These are phyloP conservation scores for Neocallimastix lanati DNA, from an alignment of 192 early-diverging fungal genomes.

Conservation along the genomic window DNA sequence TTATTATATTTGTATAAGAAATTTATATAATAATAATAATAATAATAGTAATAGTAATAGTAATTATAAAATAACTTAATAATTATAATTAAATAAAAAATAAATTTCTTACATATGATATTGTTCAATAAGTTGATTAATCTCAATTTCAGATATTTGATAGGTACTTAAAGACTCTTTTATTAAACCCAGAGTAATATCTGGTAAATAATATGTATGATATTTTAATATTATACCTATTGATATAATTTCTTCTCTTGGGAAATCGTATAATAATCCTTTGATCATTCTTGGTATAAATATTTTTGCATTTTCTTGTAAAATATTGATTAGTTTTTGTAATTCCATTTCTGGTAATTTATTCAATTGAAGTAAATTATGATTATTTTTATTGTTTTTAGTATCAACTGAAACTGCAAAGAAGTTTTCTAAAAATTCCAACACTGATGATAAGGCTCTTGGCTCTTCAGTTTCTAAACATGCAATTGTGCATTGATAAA, in stretches of 20 bases:
- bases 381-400: background rate
- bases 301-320: background rate
- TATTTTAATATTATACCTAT: background rate
- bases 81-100: no score
- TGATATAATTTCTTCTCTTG: background rate
- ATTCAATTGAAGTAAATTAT: background rate
- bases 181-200: background rate
- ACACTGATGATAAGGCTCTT: background rate
- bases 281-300: background rate
- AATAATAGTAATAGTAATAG: no score
- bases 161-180: background rate
- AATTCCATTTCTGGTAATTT: background rate
- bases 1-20: no score
- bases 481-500: conserved; percentile 43
- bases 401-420: background rate
- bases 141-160: background rate
- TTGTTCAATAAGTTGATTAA: background rate
- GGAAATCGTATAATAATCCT: background rate
- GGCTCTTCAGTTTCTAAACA: conserved; percentile 18
- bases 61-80: no score
- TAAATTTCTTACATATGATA: background rate
- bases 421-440: background rate
- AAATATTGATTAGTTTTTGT: background rate
- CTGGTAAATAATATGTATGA: background rate
- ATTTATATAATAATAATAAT: no score